Evolutionary conservation across 2,329 filamentous ascomycete genomes (phyloP), one percentile per base, ranked within the genome.

Genomic region (Phialemoniopsis sp.): DNA sequence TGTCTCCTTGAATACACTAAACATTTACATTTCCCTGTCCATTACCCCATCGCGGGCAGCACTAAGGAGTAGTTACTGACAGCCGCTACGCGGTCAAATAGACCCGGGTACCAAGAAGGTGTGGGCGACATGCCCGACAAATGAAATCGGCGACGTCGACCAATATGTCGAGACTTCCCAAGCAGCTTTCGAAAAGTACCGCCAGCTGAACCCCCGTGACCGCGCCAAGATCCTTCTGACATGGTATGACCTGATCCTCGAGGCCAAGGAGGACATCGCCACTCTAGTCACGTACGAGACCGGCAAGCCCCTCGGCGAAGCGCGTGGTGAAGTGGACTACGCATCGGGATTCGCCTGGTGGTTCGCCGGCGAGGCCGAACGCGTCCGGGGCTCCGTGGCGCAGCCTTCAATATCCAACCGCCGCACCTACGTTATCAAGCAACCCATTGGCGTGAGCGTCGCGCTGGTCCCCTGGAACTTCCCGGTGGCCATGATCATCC

Each of bases 401-500:
- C 80, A 81, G 12, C 73, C 84, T 12, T 81, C 76, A 7, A 68
- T 85, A 3, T 71, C 84, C 1, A 81, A 80, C 5, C 90, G 91
- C 62, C 74, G 88, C 39, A 78, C 93, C 14, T 77, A 83, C 50
- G 93, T 87, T 0, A 66, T 88, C 56, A 89, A 87, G 64, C 85
- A 95, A 62, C 88, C 89, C 1, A 79, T 95, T 13, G 89, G 88
- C 38, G 88, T 94, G 13, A 87, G 84, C 54, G 88, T 84, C 3
- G 67, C 93, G 37, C 88, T 94, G 46, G 89, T 87, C 9, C 89
- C 89, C 40, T 93, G 88, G 89, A 94, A 95, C 64, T 94, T 94
- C 55, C 85, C 85, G 13, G 79, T 82, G 3, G 83, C 83, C 36
- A 88, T 88, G 84, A 79, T 87, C 47, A 85, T 81, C 6, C 68